phyloP scores from a whole-genome alignment of 2,329 filamentous ascomycete genomes.

The Talaromyces sp. region DNA sequence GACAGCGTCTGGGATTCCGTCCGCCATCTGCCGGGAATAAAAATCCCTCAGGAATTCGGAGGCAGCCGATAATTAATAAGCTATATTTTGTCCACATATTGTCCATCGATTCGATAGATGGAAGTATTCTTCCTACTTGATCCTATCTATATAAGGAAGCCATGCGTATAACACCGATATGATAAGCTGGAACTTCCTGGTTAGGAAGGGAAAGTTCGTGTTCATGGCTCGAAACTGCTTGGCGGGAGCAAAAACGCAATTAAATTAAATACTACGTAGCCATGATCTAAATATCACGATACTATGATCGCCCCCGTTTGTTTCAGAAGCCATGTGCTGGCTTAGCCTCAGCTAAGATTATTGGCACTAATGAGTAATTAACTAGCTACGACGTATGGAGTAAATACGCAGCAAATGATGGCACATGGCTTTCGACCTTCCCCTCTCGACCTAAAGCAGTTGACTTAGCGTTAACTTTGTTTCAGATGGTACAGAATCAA shows the following conservation, averaged over 20 bases:
- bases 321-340: not conserved
- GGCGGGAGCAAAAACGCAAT: not conserved
- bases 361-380: not conserved
- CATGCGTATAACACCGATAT: not conserved
- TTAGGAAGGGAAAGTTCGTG: not conserved
- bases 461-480: not conserved
- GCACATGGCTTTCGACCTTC: not conserved
- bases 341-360: not conserved
- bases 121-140: not conserved
- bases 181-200: not conserved
- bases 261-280: not conserved
- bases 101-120: not conserved
- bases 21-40: slow-evolving; percentile 39
- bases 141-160: not conserved
- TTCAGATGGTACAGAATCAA: not conserved
- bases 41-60: slow-evolving; percentile 18
- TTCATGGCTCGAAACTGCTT: not conserved
- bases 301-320: not conserved
- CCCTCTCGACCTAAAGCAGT: not conserved
- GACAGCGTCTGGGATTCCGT: slow-evolving; percentile 49
- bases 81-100: not conserved
- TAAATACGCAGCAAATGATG: not conserved
- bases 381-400: not conserved
- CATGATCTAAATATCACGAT: not conserved
- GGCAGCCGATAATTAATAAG: not conserved